Percentiles rank a stretch among this genome's conserved stretches.
These are phyloP conservation scores for Dothistroma septosporum DNA, from an alignment of 2,329 filamentous ascomycete genomes.

Conservation along the genomic window DNA sequence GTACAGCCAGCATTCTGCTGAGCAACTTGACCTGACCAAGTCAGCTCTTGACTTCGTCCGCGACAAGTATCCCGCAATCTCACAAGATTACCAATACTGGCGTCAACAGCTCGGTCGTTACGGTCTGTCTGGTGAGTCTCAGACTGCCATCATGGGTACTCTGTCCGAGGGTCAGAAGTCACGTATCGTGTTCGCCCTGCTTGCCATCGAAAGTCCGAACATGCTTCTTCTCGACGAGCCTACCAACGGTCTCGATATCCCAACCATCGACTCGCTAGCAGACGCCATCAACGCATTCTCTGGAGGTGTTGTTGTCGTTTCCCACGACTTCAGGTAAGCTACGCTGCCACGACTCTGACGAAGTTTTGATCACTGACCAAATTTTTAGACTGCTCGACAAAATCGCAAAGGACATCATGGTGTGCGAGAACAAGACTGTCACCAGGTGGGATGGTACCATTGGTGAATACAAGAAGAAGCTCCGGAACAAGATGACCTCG, in stretches of 20 bases:
- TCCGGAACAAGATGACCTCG: constrained; percentile 97
- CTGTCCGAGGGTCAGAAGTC: constrained; percentile 97
- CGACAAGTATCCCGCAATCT: constrained; percentile 84
- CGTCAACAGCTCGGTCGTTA: constrained; percentile 94
- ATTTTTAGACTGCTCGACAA: constrained; percentile 84
- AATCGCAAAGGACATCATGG: constrained; percentile 99
- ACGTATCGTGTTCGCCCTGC: constrained; percentile 93
- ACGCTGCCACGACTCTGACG: neutral
- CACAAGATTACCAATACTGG: constrained; percentile 99
- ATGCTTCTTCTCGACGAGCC: constrained; percentile 98
- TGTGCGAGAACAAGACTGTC: constrained; percentile 97
- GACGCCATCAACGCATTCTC: constrained; percentile 96
- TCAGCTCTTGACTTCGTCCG: constrained; percentile 95
- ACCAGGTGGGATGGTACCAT: constrained; percentile 84
- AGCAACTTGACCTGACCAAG: constrained; percentile 98
- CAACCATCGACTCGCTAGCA: constrained; percentile 94
- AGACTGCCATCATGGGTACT: constrained; percentile 97
- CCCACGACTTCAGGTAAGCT: constrained; percentile 93
- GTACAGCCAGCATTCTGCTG: constrained; percentile 97
- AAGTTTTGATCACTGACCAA: constrained; percentile 33
- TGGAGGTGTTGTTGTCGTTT: constrained; percentile 95
- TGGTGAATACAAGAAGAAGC: constrained; percentile 93
- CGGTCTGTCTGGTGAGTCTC: constrained; percentile 84
- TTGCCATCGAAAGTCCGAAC: constrained; percentile 94
- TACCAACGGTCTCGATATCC: constrained; percentile 98